phyloP scores from a whole-genome alignment of 257 asterid species.

The Capsicum baccatum region DNA sequence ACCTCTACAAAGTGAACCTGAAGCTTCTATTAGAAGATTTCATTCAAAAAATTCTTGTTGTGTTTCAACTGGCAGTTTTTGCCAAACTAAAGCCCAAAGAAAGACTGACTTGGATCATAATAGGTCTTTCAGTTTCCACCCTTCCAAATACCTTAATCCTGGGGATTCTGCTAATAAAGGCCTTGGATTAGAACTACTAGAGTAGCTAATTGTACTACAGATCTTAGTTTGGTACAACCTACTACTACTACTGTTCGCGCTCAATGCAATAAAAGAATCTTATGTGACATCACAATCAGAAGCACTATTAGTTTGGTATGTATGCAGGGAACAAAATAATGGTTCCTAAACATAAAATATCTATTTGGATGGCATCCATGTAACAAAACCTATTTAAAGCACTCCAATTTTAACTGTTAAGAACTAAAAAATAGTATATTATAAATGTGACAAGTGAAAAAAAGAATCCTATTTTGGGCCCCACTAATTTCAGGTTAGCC shows the following conservation, averaged over 20 bases:
- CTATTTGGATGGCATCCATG: slow-evolving; percentile 28
- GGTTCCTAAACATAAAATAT: slow-evolving; percentile 15
- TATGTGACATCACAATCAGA: slow-evolving; percentile 45
- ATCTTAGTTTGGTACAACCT: slow-evolving; percentile 90
- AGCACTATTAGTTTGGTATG: slow-evolving; percentile 52
- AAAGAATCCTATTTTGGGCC: slow-evolving; percentile 28
- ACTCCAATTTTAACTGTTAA: slow-evolving; percentile 23
- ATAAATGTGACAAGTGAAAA: background rate
- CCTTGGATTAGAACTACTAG: slow-evolving; percentile 61
- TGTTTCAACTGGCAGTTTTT: slow-evolving; percentile 45
- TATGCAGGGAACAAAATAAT: background rate
- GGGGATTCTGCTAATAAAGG: slow-evolving; percentile 79
- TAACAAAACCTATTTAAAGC: slow-evolving; percentile 11
- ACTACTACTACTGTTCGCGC: slow-evolving; percentile 74
- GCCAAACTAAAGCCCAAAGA: slow-evolving; percentile 59
- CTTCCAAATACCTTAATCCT: slow-evolving; percentile 79
- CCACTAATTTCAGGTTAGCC: slow-evolving; percentile 9
- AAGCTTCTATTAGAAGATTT: slow-evolving; percentile 71
- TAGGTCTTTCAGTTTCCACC: slow-evolving; percentile 82
- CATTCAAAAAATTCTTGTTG: slow-evolving; percentile 66
- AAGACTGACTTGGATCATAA: slow-evolving; percentile 69
- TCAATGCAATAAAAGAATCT: slow-evolving; percentile 59
- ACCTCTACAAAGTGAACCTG: slow-evolving; percentile 77
- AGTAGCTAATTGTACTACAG: slow-evolving; percentile 79
- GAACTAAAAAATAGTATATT: slow-evolving; percentile 14